Evolutionary conservation across 257 asterid genomes (phyloP), one percentile per base, ranked within the genome.

Genomic region (Nicotiana attenuata): DNA sequence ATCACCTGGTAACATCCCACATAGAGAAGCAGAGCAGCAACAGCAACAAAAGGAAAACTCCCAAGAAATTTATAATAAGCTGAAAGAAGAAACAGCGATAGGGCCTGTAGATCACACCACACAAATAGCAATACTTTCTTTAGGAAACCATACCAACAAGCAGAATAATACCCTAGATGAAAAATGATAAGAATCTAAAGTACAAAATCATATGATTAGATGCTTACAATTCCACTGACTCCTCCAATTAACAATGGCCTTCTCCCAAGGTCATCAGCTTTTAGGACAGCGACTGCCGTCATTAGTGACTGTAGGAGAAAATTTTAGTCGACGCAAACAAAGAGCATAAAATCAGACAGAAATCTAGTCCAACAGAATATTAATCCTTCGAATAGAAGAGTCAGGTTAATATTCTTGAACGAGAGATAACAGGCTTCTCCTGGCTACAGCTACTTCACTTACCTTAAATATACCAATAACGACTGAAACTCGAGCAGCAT

Each of bases 1-100:
- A 79, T 87, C 86, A 93, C 98, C 99, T 96, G 99, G 87, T 96
- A 96, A 89, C 98, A 91, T 68, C 99, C 99, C 28, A 96, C 98
- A 69, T 96, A 96, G 56, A 96, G 93, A 85, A 96, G 98, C 85
- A 96, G 85, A 83, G 99, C 97, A 71, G 92, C 97, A 41, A 94
- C 99, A 55, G 98, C 99, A 77, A 96, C 91, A 17, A 91, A 83
- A 66, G 99, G 97, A 86, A 83, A 96, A 61, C 88, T 92, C 80
- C 93, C 94, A 5, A 96, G 92, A 90, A 94, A 94, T 82, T 92
- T 92, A 93, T 94, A 96, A 87, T 96, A 96, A 82, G 99, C 98
- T 81, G 97, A 92, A 83, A 96, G 98, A 82, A 96, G 94, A 86
- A 94, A 87, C 88, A 96, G 85, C 15, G 99, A 96, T 67, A 94